Evolutionary conservation across 192 early-diverging fungal genomes (phyloP).

Genomic region (Podila epicladia): DNA sequence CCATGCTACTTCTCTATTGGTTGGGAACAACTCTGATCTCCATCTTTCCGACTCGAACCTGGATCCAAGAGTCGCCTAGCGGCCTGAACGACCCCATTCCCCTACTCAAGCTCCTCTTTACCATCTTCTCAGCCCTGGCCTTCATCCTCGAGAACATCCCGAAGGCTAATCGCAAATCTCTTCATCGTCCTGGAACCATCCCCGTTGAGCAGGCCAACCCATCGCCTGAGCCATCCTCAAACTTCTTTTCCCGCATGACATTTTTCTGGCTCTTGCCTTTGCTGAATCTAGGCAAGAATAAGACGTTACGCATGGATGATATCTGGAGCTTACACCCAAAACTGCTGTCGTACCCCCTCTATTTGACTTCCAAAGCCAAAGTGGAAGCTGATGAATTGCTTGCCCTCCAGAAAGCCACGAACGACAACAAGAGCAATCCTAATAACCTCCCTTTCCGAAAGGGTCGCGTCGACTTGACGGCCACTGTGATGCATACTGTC

Average conservation of each 20-base stretch:
- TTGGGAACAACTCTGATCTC: constrained; percentile 46
- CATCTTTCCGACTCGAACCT: constrained; percentile 57
- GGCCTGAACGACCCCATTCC: constrained; percentile 28
- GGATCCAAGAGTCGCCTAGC: constrained; percentile 19
- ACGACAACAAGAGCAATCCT: constrained; percentile 15
- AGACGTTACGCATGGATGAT: constrained; percentile 43
- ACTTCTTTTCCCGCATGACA: constrained; percentile 37
- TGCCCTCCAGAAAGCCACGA: constrained; percentile 8
- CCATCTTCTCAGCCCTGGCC: constrained; percentile 40
- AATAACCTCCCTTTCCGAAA: not conserved
- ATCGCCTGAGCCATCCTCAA: constrained; percentile 37
- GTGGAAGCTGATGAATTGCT: constrained; percentile 44
- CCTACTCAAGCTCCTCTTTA: constrained; percentile 34
- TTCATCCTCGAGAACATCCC: constrained; percentile 57
- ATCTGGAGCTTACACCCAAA: constrained; percentile 39
- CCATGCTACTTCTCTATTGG: constrained; percentile 64
- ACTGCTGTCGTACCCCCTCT: constrained; percentile 35
- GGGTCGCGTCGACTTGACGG: too few species aligned
- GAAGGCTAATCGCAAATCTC: constrained; percentile 39
- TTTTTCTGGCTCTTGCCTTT: constrained; percentile 54
- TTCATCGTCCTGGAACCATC: constrained; percentile 12
- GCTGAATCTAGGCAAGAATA: constrained; percentile 31
- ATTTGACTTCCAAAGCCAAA: constrained; percentile 38
- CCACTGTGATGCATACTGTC: constrained; percentile 9
- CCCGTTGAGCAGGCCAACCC: constrained; percentile 14